These are phyloP conservation scores for Scutellaria baicalensis DNA, from an alignment of 257 asterid species.

Conservation along the genomic window DNA sequence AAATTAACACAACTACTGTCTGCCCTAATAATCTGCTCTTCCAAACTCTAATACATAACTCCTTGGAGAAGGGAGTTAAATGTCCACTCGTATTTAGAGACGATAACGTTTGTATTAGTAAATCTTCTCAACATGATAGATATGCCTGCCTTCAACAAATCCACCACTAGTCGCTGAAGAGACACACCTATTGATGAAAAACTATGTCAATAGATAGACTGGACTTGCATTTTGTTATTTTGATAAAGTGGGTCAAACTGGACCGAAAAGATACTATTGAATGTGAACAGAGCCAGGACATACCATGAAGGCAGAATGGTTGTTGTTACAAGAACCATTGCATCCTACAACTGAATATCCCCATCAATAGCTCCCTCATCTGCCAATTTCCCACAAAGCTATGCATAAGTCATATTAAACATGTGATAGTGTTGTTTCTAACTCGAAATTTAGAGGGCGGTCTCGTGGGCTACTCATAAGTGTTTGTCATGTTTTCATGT, in stretches of 20 bases:
- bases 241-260: constrained; percentile 20
- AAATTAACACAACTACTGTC: constrained; percentile 9
- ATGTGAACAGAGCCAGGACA: constrained; percentile 19
- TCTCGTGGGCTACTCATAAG: constrained; percentile 11
- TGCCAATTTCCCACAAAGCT: constrained; percentile 58
- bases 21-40: constrained; percentile 11
- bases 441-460: constrained; percentile 17
- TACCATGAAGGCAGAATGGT: constrained; percentile 34
- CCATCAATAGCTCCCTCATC: constrained; percentile 69
- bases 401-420: constrained; percentile 27
- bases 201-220: constrained; percentile 25
- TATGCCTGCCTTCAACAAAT: constrained; percentile 29
- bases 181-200: constrained; percentile 30
- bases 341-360: constrained; percentile 42
- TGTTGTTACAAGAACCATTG: constrained; percentile 34
- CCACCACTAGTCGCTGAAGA: constrained; percentile 33
- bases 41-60: constrained; percentile 13
- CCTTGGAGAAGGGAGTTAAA: constrained; percentile 5
- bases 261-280: constrained; percentile 17
- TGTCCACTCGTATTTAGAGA: background rate
- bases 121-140: constrained; percentile 23
- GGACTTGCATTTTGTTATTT: constrained; percentile 15
- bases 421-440: constrained; percentile 14
- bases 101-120: constrained; percentile 8
- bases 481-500: background rate